These are phyloP conservation scores for Anthracocystis panici-leucophaei DNA, from an alignment of 1,284 basidiomycete species.

Conservation along the genomic window DNA sequence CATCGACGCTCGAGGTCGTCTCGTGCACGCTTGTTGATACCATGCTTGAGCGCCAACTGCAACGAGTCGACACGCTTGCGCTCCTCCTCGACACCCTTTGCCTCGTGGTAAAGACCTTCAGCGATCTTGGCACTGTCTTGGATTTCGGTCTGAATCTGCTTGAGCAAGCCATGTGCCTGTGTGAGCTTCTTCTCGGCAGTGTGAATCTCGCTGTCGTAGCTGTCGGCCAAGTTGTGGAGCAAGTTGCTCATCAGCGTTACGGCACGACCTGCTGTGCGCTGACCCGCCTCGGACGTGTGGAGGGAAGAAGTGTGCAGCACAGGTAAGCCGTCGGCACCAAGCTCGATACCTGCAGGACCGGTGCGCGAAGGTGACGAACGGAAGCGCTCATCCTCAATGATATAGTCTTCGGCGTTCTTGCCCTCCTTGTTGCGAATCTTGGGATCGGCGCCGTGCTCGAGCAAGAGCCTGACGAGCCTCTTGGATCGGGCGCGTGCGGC, in stretches of 20 bases:
- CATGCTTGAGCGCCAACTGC: conserved; percentile 78
- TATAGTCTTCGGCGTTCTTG: conserved; percentile 98
- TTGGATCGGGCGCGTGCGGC: conserved; percentile 96
- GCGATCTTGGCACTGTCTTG: conserved; percentile 85
- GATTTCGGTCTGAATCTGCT: conserved; percentile 91
- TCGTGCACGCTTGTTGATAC: conserved; percentile 83
- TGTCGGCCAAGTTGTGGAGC: conserved; percentile 88
- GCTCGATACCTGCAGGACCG: conserved; percentile 42
- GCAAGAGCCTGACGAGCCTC: conserved; percentile 92
- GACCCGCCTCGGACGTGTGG: conserved; percentile 87
- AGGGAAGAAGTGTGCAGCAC: conserved; percentile 70
- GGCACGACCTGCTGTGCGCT: conserved; percentile 81
- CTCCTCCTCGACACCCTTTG: conserved; percentile 78
- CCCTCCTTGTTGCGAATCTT: conserved; percentile 95
- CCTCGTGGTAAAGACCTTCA: conserved; percentile 75
- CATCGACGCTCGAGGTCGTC: conserved; percentile 57
- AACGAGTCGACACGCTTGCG: conserved; percentile 76
- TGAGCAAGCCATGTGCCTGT: conserved; percentile 88
- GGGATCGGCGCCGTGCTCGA: conserved; percentile 96
- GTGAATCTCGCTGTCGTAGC: conserved; percentile 90
- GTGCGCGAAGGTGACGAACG: conserved; percentile 79
- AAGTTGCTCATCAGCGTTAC: conserved; percentile 85
- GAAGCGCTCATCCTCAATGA: conserved; percentile 97
- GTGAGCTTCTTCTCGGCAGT: conserved; percentile 91
- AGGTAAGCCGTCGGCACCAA: conserved; percentile 44